These are phyloP conservation scores for Kwoniella sp. DNA, from an alignment of 768 basidiomycete species.

Conservation along the genomic window DNA sequence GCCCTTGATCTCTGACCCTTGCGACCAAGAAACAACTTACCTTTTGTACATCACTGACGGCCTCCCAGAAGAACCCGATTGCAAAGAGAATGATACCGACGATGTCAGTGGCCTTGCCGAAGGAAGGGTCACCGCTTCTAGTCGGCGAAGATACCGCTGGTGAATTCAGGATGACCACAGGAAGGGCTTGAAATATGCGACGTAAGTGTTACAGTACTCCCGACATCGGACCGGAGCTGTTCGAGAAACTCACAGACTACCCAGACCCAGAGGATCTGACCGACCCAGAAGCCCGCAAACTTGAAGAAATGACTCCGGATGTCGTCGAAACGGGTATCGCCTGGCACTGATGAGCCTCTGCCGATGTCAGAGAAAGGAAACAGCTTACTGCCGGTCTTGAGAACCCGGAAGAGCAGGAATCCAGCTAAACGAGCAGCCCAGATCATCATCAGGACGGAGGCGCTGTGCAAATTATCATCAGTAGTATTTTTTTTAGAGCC, in stretches of 20 bases:
- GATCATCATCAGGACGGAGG: conserved; percentile 59
- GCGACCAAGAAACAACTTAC: conserved; percentile 3
- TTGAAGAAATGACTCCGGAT: conserved; percentile 65
- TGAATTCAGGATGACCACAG: conserved; percentile 64
- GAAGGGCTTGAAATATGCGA: conserved; percentile 52
- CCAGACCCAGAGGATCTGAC: conserved; percentile 61
- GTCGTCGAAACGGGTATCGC: conserved; percentile 63
- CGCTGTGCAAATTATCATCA: conserved; percentile 11
- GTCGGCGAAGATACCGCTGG: conserved; percentile 58
- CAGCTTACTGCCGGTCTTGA: conserved; percentile 58
- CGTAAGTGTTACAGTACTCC: background rate
- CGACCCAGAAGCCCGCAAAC: conserved; percentile 62
- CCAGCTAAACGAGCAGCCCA: conserved; percentile 64
- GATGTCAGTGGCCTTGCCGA: conserved; percentile 62
- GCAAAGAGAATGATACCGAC: conserved; percentile 62
- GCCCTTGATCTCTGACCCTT: background rate
- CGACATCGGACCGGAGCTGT: background rate
- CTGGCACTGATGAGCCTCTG: conserved; percentile 1
- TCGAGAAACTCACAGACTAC: conserved; percentile 26
- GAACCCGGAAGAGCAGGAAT: conserved; percentile 65
- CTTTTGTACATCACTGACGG: conserved; percentile 60
- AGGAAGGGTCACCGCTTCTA: conserved; percentile 54
- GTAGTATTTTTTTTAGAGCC: too few species aligned
- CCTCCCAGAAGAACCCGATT: conserved; percentile 60
- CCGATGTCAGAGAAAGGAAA: background rate